Evolutionary conservation across 2,329 filamentous ascomycete species (phyloP).

Genomic region (Metarhizium robertsii): DNA sequence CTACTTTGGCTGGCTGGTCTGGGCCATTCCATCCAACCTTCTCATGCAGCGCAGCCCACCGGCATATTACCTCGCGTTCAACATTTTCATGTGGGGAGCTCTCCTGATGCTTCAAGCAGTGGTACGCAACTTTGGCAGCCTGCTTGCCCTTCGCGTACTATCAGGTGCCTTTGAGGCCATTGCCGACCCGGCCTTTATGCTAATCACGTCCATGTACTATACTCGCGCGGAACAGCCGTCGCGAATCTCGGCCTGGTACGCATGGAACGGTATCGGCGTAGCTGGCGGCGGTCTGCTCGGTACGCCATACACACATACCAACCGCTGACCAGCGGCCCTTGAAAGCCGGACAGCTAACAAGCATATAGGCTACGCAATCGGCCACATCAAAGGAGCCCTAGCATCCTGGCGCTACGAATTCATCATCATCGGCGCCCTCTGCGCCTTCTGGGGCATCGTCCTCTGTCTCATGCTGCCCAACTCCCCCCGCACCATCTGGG

Average conservation of each 20-base stretch:
- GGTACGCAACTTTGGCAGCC: constrained; percentile 43
- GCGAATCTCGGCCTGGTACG: constrained; percentile 39
- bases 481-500: constrained; percentile 43
- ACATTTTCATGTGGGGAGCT: constrained; percentile 47
- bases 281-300: constrained; percentile 42
- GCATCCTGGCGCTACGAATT: constrained; percentile 61
- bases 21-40: too few relatives aligned
- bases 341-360: background rate
- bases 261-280: constrained; percentile 49
- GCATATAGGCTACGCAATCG: constrained; percentile 42
- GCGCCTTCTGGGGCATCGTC: constrained; percentile 48
- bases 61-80: constrained; percentile 6
- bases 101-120: constrained; percentile 41
- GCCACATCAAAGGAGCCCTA: constrained; percentile 46
- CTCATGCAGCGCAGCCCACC: too few relatives aligned
- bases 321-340: background rate
- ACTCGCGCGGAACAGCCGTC: constrained; percentile 27
- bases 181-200: too few relatives aligned
- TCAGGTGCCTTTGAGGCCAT: constrained; percentile 47
- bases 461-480: constrained; percentile 49
- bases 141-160: constrained; percentile 47
- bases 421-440: constrained; percentile 51
- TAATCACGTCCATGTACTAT: too few relatives aligned
- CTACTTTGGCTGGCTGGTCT: too few relatives aligned
- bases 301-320: background rate